Percentiles rank a stretch among this genome's conserved stretches.
Conservation (phyloP, 202 grass and related monocot genomes). For the Sporobolus alterniflorus region DNA sequence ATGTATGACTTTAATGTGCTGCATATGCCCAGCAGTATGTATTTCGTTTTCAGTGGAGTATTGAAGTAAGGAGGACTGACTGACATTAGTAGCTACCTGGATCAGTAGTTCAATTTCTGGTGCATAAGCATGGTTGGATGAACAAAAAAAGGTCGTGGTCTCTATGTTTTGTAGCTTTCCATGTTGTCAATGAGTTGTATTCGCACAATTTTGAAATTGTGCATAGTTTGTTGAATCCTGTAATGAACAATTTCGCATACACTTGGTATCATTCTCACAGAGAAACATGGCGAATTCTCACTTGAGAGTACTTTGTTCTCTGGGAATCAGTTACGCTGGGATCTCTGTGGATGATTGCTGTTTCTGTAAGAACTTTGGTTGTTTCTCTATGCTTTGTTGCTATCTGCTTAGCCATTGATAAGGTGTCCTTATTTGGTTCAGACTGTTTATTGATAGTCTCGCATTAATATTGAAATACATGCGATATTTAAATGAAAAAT, state of each 20-base stretch:
- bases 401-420: not conserved
- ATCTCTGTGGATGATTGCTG: not conserved
- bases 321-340: not conserved
- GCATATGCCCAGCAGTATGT: not conserved
- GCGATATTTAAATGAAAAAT: not conserved
- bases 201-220: not conserved
- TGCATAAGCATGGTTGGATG: not conserved
- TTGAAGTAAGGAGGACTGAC: not conserved
- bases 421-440: not conserved
- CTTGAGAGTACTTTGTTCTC: not conserved
- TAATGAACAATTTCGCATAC: not conserved
- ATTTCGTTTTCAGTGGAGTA: not conserved
- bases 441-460: not conserved
- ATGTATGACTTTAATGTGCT: not conserved
- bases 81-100: too few species aligned
- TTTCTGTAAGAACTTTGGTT: slow-evolving; percentile 1
- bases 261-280: not conserved
- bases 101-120: not conserved
- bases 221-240: not conserved
- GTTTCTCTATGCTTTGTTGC: not conserved
- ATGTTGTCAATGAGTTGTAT: not conserved
- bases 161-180: not conserved
- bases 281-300: not conserved
- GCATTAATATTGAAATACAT: not conserved
- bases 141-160: not conserved